These are phyloP conservation scores for Dactylis glomerata DNA, from an alignment of 176 grass and related monocot genomes.

Conservation along the genomic window DNA sequence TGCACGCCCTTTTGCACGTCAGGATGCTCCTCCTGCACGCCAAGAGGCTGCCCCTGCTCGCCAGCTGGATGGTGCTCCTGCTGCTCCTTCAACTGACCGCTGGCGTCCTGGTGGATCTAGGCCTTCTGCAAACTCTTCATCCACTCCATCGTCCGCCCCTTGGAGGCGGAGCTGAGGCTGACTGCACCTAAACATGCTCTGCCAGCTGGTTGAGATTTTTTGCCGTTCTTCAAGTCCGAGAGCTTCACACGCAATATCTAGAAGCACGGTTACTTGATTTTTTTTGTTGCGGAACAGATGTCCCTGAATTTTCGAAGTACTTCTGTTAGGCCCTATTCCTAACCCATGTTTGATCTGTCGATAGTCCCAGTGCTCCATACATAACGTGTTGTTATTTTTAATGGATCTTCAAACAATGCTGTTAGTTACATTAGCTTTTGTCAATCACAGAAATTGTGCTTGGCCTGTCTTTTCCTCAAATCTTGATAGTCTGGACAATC, in stretches of 20 bases:
- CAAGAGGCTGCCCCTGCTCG: constrained; percentile 14
- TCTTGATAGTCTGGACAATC: no score
- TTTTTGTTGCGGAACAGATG: background rate
- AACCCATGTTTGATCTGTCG: background rate
- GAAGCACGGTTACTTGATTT: constrained; percentile 28
- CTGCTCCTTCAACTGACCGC: constrained; percentile 20
- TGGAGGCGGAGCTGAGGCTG: constrained; percentile 36
- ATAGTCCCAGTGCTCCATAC: background rate
- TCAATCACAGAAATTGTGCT: no score
- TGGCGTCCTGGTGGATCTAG: constrained; percentile 37
- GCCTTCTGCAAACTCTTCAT: constrained; percentile 13
- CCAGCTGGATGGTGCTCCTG: constrained; percentile 12
- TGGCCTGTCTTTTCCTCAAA: no score
- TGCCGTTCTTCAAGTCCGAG: background rate
- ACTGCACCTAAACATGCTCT: background rate
- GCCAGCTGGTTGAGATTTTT: constrained; percentile 10
- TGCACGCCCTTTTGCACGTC: background rate
- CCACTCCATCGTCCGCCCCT: background rate
- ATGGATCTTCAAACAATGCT: background rate
- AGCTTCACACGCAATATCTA: background rate
- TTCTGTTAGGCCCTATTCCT: background rate
- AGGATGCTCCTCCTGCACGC: background rate
- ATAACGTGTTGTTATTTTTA: background rate
- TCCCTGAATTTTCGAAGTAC: constrained; percentile 43
- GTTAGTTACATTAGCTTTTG: no score